Percentiles rank a stretch among this genome's conserved stretches.
Conservation (phyloP, 768 basidiomycete species). For the Lenzites betulinus region DNA sequence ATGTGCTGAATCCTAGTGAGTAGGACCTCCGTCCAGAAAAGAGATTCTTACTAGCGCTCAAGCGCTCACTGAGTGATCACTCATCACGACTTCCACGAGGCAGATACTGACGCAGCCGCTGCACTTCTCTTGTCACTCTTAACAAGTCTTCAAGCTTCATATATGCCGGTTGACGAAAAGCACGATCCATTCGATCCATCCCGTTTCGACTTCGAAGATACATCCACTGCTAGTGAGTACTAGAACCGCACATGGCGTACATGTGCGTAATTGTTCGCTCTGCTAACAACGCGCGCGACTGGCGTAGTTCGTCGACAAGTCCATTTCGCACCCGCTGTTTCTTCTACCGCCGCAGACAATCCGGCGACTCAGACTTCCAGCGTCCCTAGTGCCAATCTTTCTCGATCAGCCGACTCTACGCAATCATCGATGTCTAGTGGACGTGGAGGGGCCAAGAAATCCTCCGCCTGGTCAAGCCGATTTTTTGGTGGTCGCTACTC, state of each 20-base stretch:
- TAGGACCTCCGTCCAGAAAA: too few species aligned
- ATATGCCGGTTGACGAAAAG: not conserved
- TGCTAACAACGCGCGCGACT: not conserved
- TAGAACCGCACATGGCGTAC: too few species aligned
- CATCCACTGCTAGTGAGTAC: not conserved
- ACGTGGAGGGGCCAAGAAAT: too few species aligned
- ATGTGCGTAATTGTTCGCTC: not conserved
- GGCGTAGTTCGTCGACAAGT: slow-evolving; percentile 1
- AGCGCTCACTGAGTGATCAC: not conserved
- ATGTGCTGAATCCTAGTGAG: too few species aligned
- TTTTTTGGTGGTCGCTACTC: too few species aligned
- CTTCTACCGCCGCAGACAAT: not conserved
- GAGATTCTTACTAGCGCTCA: not conserved
- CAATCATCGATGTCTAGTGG: too few species aligned
- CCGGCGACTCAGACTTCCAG: not conserved
- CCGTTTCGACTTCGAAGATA: not conserved
- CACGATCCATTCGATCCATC: slow-evolving; percentile 1
- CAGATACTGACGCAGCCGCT: not conserved
- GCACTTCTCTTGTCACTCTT: not conserved
- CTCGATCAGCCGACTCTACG: not conserved
- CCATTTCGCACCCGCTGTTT: slow-evolving; percentile 1
- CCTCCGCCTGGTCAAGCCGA: too few species aligned
- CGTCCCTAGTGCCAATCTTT: not conserved
- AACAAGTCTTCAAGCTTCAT: not conserved
- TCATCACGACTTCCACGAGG: not conserved